Percentiles rank a stretch among this genome's conserved stretches.
Conservation (phyloP, 805 yeast species). For the Metschnikowia baotianmanensis region DNA sequence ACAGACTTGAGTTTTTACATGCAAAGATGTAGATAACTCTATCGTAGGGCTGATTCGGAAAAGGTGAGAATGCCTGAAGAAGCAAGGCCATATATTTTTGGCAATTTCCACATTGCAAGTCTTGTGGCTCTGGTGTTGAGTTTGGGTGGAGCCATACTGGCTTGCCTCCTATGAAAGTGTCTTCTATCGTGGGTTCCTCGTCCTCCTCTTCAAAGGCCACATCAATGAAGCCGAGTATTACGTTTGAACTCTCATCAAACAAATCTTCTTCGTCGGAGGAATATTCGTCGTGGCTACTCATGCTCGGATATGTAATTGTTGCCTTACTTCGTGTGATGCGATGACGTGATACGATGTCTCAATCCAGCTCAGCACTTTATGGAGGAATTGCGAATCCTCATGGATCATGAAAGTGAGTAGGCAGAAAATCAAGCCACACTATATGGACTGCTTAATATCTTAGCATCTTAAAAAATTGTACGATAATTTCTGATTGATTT, state of each 20-base stretch:
- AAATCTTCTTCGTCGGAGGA: slow-evolving; percentile 52
- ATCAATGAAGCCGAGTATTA: slow-evolving; percentile 65
- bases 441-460: too few relatives aligned
- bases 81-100: slow-evolving; percentile 58
- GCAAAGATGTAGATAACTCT: slow-evolving; percentile 78
- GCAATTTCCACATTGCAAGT: slow-evolving; percentile 68
- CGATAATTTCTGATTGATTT: too few relatives aligned
- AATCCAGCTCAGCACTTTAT: too few relatives aligned
- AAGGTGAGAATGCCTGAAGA: slow-evolving; percentile 77
- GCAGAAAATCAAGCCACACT: too few relatives aligned
- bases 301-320: slow-evolving; percentile 6
- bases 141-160: slow-evolving; percentile 63
- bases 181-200: slow-evolving; percentile 44
- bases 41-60: slow-evolving; percentile 70
- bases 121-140: slow-evolving; percentile 53
- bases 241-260: slow-evolving; percentile 35
- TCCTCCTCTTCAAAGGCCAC: slow-evolving; percentile 46
- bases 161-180: slow-evolving; percentile 78
- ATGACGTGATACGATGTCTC: too few relatives aligned
- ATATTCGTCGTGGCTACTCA: slow-evolving; percentile 46
- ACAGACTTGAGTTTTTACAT: slow-evolving; percentile 54
- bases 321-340: slow-evolving; percentile 1
- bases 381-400: too few relatives aligned
- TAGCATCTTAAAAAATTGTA: too few relatives aligned
- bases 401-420: too few relatives aligned